Percentiles rank a stretch among this genome's conserved stretches.
Conservation (phyloP, 2,329 filamentous ascomycete species). For the Apiospora kogelbergensis region DNA sequence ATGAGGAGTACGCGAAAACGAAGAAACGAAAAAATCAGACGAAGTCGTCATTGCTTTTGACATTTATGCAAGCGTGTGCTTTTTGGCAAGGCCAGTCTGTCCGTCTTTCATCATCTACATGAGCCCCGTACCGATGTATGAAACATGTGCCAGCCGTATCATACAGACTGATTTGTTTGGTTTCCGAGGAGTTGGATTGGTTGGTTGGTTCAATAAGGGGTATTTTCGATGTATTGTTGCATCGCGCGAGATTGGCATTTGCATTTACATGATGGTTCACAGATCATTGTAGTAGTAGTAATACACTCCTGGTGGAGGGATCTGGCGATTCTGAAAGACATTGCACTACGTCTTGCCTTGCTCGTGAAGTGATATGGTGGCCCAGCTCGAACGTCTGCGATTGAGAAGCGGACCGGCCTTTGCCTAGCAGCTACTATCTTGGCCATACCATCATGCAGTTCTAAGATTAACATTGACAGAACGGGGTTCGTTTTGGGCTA, state of each 20-base stretch:
- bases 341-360: background rate
- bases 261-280: background rate
- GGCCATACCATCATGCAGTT: background rate
- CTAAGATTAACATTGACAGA: background rate
- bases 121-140: background rate
- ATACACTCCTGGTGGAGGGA: background rate
- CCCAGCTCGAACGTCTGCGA: background rate
- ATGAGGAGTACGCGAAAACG: background rate
- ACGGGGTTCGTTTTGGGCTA: background rate
- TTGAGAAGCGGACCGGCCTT: background rate
- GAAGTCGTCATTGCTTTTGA: background rate
- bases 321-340: background rate
- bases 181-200: background rate
- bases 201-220: background rate
- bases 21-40: background rate
- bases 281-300: background rate
- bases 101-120: background rate
- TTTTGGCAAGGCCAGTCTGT: background rate
- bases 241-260: conserved; percentile 7
- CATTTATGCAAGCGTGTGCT: background rate
- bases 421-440: background rate
- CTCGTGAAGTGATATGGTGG: background rate
- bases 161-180: background rate
- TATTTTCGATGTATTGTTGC: background rate
- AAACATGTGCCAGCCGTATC: background rate